Base-by-base conservation (phyloP, 2,329 filamentous ascomycete genomes). In the Colletotrichum somersetense region DNA sequence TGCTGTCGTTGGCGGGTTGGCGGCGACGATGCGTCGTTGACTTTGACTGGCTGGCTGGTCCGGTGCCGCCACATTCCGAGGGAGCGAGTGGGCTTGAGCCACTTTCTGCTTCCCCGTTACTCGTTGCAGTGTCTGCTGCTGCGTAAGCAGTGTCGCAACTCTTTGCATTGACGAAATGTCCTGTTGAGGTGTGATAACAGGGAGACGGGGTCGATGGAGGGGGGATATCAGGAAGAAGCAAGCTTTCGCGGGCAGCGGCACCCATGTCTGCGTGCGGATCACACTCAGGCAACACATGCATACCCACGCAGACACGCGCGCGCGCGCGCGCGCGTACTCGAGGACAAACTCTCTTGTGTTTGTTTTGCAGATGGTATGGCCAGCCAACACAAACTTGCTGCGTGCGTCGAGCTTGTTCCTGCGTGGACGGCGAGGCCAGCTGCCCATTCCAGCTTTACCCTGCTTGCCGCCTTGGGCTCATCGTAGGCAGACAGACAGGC, bases 291-390 rank as follows among this genome's bases (percentile, higher is more conserved):
- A 18, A 57, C 30, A 69, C 61, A 46, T 14, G 55, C 66, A 63
- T 11, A 11, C 14, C 18, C 44, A 46, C 44, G 44, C 44, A 46
- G 18, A n/a, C 44, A 46, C 1, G 5, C 44, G 11, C 18, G 44
- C 42, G 42, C 42, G 42, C 42, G 23, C 18, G 23, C 33, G 20
- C 20, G 11, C 53, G 12, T 7, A 53, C 44, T 46, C 44, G 44
- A 10, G 44, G 44, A 67, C 59, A 59, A 61, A 63, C 61, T 62
- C 44, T n/a, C 18, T n/a, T n/a, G 20, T n/a, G 20, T 46, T 62
- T 58, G 64, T 62, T 58, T 67, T 67, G 68, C 57, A 67, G 50
- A 62, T 66, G 53, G 57, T 42, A 62, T 5, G 57, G 57, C 57
- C 57, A 48, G 57, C 57, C 57, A 48, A 50, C 44, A 71, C 63